phyloP scores from a whole-genome alignment of 768 basidiomycete species.

The Phylloporus scabripes region DNA sequence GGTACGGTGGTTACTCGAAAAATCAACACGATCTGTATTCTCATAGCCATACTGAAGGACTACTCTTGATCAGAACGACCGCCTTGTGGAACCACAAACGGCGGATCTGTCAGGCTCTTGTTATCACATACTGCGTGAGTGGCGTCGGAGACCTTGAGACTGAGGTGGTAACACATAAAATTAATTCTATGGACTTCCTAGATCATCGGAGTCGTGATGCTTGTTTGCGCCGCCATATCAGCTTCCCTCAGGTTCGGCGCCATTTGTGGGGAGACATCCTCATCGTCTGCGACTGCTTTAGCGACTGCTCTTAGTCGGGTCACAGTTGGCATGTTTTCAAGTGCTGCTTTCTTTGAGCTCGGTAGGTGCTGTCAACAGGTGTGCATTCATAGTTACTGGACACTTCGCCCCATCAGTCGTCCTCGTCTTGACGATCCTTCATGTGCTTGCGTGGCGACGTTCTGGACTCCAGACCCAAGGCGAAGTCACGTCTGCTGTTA shows the following conservation, averaged over 20 bases:
- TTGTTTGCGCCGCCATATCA: conserved; percentile 1
- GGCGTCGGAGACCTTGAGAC: not conserved
- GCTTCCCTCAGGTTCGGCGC: conserved; percentile 4
- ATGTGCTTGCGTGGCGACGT: not conserved
- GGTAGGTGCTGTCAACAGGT: not conserved
- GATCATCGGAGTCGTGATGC: conserved; percentile 1
- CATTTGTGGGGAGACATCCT: conserved; percentile 3
- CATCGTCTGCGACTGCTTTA: not conserved
- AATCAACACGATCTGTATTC: not conserved
- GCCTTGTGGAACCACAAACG: conserved; percentile 5
- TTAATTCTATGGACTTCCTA: not conserved
- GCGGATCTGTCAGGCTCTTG: not conserved
- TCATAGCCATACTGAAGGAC: not conserved
- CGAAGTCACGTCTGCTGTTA: not conserved
- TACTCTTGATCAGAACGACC: conserved; percentile 11
- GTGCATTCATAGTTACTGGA: not conserved
- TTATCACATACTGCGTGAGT: conserved; percentile 1
- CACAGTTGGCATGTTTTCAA: conserved; percentile 7
- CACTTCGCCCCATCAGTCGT: not conserved
- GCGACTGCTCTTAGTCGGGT: conserved; percentile 3
- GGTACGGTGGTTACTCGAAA: not conserved
- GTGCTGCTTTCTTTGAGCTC: conserved; percentile 10
- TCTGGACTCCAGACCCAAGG: not conserved
- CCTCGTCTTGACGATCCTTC: conserved; percentile 4
- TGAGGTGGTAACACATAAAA: not conserved